These are phyloP conservation scores for Xylaria intraflava DNA, from an alignment of 495 filamentous ascomycete species.

Conservation along the genomic window DNA sequence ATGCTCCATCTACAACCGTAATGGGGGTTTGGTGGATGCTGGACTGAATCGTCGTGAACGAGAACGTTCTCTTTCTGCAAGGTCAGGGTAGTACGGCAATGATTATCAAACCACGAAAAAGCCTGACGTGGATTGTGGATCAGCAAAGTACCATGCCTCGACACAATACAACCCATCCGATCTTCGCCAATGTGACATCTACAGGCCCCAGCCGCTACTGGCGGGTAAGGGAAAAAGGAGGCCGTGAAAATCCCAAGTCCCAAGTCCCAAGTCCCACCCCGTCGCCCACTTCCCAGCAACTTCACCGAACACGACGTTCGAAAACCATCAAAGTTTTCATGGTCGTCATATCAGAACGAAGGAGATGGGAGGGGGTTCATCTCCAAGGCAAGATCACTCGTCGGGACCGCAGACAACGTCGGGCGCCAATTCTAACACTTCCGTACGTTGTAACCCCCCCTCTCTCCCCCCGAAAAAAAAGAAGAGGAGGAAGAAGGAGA, in stretches of 20 bases:
- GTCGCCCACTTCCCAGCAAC: not conserved
- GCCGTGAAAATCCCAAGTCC: not conserved
- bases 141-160: constrained; percentile 4
- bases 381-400: not conserved
- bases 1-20: not conserved
- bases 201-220: not conserved
- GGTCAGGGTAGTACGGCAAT: not conserved
- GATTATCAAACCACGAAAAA: not conserved
- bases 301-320: not conserved
- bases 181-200: constrained; percentile 7
- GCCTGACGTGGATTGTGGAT: not conserved
- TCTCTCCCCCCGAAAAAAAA: not conserved
- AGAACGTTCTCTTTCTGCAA: not conserved
- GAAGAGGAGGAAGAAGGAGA: not conserved
- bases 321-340: not conserved
- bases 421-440: not conserved
- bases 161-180: constrained; percentile 9
- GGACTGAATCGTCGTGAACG: not conserved
- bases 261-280: not conserved
- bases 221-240: constrained; percentile 5
- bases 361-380: not conserved
- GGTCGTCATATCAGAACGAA: not conserved
- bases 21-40: not conserved
- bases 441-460: too few relatives aligned
- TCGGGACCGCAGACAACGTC: not conserved